Evolutionary conservation across 129 eudicot genomes (phyloP).

Genomic region (Centella asiatica): DNA sequence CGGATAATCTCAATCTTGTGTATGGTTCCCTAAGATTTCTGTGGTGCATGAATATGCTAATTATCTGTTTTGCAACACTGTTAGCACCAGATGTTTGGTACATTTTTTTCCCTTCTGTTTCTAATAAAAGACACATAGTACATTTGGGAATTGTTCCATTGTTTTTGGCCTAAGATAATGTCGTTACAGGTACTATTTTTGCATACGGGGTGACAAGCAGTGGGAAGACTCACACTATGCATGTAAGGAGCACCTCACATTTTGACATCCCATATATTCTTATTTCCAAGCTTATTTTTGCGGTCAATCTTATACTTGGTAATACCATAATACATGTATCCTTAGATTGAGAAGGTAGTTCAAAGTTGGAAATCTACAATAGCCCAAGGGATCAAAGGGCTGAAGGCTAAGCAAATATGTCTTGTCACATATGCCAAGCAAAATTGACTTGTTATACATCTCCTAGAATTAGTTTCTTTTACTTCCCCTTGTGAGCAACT

Average conservation of each 20-base stretch:
- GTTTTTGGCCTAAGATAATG: not conserved
- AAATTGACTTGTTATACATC: too few relatives aligned
- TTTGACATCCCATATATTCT: conserved; percentile 6
- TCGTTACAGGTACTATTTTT: conserved; percentile 76
- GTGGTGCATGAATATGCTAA: too few relatives aligned
- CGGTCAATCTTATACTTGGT: not conserved
- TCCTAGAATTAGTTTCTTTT: too few relatives aligned
- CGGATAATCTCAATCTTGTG: too few relatives aligned
- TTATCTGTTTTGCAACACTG: too few relatives aligned
- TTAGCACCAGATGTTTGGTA: too few relatives aligned
- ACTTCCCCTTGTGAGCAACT: too few relatives aligned
- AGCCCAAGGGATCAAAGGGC: not conserved
- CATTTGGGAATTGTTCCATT: not conserved
- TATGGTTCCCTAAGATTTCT: too few relatives aligned
- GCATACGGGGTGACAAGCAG: conserved; percentile 99
- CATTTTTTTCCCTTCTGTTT: too few relatives aligned
- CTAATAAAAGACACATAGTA: not conserved
- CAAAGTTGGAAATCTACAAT: too few relatives aligned
- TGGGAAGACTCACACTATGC: conserved; percentile 99
- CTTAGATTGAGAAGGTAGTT: not conserved
- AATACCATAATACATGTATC: not conserved
- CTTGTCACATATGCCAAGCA: not conserved
- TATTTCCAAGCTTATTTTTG: not conserved
- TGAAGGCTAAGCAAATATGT: not conserved
- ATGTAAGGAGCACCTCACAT: conserved; percentile 37